These are phyloP conservation scores for Mortierella claussenii DNA, from an alignment of 192 early-diverging fungal species.

Conservation along the genomic window DNA sequence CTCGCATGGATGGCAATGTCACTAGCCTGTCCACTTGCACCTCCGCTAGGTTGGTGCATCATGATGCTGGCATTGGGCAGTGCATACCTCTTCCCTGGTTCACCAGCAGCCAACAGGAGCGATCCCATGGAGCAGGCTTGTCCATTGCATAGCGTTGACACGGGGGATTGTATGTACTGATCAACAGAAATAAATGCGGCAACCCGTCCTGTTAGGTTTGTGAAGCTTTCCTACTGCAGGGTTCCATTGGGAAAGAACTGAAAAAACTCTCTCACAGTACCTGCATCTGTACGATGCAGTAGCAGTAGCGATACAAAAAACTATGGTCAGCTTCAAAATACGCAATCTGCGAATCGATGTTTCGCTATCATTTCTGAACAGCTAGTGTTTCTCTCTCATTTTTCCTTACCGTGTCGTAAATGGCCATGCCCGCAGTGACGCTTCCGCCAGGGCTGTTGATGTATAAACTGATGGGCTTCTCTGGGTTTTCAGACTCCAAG, in stretches of 20 bases:
- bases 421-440: slow-evolving; percentile 95
- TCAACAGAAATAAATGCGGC: too few species aligned
- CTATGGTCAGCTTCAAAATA: too few species aligned
- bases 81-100: slow-evolving; percentile 85
- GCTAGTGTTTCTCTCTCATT: too few species aligned
- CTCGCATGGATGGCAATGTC: slow-evolving; percentile 98
- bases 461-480: slow-evolving; percentile 94
- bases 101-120: slow-evolving; percentile 89
- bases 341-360: too few species aligned
- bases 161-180: slow-evolving; percentile 93
- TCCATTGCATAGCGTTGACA: slow-evolving; percentile 94
- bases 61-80: slow-evolving; percentile 94
- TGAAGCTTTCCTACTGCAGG: too few species aligned
- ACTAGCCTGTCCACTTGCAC: slow-evolving; percentile 92
- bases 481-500: slow-evolving; percentile 93
- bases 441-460: slow-evolving; percentile 98
- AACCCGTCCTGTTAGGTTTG: too few species aligned
- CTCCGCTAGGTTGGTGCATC: slow-evolving; percentile 98
- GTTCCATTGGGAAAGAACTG: too few species aligned
- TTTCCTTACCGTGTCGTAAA: slow-evolving; percentile 83
- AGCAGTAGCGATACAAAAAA: too few species aligned
- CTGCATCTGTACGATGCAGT: too few species aligned
- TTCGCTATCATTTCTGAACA: too few species aligned
- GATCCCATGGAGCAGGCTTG: slow-evolving; percentile 99
- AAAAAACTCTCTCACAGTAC: too few species aligned